Evolutionary conservation across 371 early-diverging fungal genomes (phyloP).

Genomic region (Apophysomyces trapeziformis): DNA sequence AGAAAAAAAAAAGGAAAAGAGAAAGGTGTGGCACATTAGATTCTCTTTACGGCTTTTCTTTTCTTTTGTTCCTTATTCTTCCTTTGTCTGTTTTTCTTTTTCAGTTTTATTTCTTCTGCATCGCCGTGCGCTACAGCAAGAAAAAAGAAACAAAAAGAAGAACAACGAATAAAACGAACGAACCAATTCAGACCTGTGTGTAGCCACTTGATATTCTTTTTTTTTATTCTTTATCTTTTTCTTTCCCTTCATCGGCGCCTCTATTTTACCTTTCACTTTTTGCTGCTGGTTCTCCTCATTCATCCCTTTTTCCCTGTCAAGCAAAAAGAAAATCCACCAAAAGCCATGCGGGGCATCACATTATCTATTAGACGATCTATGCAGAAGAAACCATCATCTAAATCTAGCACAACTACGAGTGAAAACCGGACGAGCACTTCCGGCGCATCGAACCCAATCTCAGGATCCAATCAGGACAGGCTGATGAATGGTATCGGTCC

Average conservation of each 20-base stretch:
- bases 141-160: background rate
- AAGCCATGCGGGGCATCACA: conserved; percentile 21
- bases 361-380: conserved; percentile 24
- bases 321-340: background rate
- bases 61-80: conserved; percentile 18
- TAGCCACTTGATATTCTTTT: background rate
- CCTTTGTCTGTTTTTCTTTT: conserved; percentile 12
- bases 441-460: conserved; percentile 4
- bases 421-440: background rate
- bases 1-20: no score
- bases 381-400: conserved; percentile 6
- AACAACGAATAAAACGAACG: background rate
- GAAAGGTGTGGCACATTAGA: background rate
- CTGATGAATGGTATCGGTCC: conserved; percentile 69
- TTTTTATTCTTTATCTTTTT: background rate
- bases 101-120: conserved; percentile 10
- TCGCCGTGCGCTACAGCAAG: background rate
- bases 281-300: conserved; percentile 15
- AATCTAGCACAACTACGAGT: background rate
- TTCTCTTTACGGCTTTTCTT: background rate
- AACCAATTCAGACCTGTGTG: background rate
- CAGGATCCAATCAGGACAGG: conserved; percentile 61
- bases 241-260: background rate
- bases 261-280: background rate
- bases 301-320: conserved; percentile 7